phyloP scores from a whole-genome alignment of 805 yeast genomes.

The Saccharomycopsis microspora region DNA sequence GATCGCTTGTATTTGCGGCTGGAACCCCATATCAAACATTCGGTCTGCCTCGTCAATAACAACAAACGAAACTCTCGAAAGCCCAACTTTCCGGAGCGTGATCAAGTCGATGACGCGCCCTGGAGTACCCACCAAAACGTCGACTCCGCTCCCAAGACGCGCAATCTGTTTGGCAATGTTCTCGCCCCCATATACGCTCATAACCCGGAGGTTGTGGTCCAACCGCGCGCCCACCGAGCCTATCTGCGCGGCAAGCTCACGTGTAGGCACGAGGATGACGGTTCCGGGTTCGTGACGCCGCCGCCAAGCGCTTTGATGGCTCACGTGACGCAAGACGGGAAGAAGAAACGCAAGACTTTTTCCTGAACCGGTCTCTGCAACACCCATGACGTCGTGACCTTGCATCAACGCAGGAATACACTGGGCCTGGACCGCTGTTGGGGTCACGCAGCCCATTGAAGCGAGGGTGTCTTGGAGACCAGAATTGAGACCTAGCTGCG shows the following conservation, averaged over 20 bases:
- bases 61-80: conserved; percentile 49
- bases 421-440: conserved; percentile 86
- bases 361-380: conserved; percentile 96
- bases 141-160: conserved; percentile 20
- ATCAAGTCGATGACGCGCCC: conserved; percentile 86
- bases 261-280: conserved; percentile 75
- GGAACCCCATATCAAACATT: conserved; percentile 95
- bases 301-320: conserved; percentile 33
- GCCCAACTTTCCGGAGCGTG: conserved; percentile 42
- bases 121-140: conserved; percentile 86
- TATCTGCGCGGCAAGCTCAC: conserved; percentile 86
- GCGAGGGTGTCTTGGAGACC: conserved; percentile 42
- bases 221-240: conserved; percentile 54
- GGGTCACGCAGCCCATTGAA: conserved; percentile 40
- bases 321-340: conserved; percentile 76
- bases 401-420: conserved; percentile 85
- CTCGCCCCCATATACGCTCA: conserved; percentile 57
- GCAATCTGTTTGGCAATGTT: conserved; percentile 15
- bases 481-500: conserved; percentile 68
- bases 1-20: conserved; percentile 84
- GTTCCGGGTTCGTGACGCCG: conserved; percentile 59
- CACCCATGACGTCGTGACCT: conserved; percentile 84
- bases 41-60: conserved; percentile 95
- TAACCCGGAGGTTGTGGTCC: conserved; percentile 34
- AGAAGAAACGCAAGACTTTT: conserved; percentile 82